These are phyloP conservation scores for Xerocomellus amylosporus DNA, from an alignment of 768 basidiomycete genomes.

Conservation along the genomic window DNA sequence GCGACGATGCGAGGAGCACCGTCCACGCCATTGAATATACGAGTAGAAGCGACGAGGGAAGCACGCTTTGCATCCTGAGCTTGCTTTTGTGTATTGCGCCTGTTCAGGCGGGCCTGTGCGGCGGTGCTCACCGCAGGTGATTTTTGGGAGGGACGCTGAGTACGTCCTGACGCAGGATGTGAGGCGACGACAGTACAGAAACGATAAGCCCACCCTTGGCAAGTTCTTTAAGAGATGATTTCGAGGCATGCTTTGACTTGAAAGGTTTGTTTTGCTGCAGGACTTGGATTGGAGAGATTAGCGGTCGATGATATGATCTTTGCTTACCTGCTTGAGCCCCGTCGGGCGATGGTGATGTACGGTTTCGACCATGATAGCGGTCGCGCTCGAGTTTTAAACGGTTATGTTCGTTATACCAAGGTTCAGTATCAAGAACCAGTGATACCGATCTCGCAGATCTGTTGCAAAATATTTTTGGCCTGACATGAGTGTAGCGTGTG, in stretches of 20 bases:
- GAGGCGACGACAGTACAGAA: not conserved
- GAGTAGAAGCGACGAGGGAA: constrained; percentile 63
- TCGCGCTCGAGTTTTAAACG: not conserved
- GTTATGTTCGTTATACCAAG: not conserved
- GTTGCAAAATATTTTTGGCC: not conserved
- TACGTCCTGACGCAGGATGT: constrained; percentile 46
- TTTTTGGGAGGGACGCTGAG: constrained; percentile 56
- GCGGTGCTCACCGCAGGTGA: constrained; percentile 45
- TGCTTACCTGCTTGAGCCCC: constrained; percentile 68
- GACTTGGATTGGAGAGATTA: not conserved
- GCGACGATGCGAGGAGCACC: constrained; percentile 84
- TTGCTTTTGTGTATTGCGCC: constrained; percentile 86
- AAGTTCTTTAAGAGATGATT: constrained; percentile 76
- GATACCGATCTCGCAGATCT: not conserved
- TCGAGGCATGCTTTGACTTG: constrained; percentile 89
- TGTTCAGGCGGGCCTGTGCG: constrained; percentile 72
- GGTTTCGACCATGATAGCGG: constrained; percentile 36
- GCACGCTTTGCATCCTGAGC: constrained; percentile 68
- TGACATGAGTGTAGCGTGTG: not conserved
- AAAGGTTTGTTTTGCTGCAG: constrained; percentile 83
- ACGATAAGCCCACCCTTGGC: constrained; percentile 63
- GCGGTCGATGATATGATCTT: constrained; percentile 1
- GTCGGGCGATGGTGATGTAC: constrained; percentile 72
- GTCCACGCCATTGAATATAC: constrained; percentile 76
- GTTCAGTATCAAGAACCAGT: not conserved